Evolutionary conservation across 129 eudicot species (phyloP).

Genomic region (Daucus carota): DNA sequence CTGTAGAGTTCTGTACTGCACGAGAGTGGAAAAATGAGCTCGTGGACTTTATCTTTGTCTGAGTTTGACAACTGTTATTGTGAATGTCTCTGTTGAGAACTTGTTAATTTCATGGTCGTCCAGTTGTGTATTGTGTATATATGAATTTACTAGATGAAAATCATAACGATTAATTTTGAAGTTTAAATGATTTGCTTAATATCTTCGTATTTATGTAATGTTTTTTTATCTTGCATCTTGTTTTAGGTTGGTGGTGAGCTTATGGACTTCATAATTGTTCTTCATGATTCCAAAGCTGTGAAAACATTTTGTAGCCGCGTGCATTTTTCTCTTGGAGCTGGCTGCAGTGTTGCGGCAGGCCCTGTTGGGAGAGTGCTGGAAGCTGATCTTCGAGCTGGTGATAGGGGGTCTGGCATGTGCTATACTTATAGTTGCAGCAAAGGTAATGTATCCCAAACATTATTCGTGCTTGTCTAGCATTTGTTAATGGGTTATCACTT

Average conservation of each 20-base stretch:
- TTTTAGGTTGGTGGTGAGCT: constrained; percentile 92
- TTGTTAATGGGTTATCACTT: background rate
- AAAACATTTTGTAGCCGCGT: constrained; percentile 93
- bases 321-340: constrained; percentile 99
- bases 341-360: constrained; percentile 99
- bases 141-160: background rate
- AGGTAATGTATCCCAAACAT: constrained; percentile 41
- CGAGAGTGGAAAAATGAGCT: background rate
- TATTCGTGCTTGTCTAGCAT: background rate
- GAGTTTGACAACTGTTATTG: too few relatives aligned
- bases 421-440: constrained; percentile 97
- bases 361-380: constrained; percentile 96
- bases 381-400: constrained; percentile 99
- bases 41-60: background rate
- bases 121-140: background rate
- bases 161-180: background rate
- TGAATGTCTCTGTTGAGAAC: too few relatives aligned
- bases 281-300: constrained; percentile 87
- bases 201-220: background rate
- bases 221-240: constrained; percentile 1
- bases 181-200: background rate
- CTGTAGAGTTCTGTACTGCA: background rate
- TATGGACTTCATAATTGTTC: constrained; percentile 94
- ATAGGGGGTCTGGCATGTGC: constrained; percentile 95
- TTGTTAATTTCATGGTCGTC: background rate